Conservation (phyloP, 129 eudicot genomes). For the Erigeron canadensis region DNA sequence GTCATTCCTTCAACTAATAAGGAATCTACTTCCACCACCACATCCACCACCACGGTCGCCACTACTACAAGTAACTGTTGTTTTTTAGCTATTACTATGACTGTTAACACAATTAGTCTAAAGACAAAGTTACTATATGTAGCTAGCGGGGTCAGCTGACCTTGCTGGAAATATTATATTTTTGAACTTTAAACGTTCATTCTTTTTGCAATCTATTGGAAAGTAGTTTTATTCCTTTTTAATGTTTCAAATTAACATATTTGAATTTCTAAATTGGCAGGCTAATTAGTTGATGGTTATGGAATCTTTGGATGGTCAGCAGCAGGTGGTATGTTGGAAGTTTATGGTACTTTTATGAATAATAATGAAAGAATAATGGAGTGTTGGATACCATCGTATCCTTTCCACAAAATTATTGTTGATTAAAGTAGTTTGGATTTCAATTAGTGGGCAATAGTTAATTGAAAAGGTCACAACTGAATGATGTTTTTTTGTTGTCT, state of each 20-base stretch:
- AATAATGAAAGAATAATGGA: conserved; percentile 24
- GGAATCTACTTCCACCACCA: conserved; percentile 27
- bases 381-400: conserved; percentile 33
- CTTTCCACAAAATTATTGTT: conserved; percentile 11
- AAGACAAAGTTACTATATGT: too few species aligned
- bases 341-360: conserved; percentile 14
- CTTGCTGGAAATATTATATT: too few species aligned
- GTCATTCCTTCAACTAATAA: conserved; percentile 40
- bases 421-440: conserved; percentile 8
- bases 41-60: not conserved
- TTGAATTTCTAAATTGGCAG: conserved; percentile 15
- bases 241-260: not conserved
- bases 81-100: too few species aligned
- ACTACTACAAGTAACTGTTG: conserved; percentile 14
- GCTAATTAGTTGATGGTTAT: conserved; percentile 17
- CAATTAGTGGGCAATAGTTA: conserved; percentile 32
- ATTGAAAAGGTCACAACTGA: conserved; percentile 24
- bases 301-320: conserved; percentile 24
- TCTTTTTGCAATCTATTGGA: too few species aligned
- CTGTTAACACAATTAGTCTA: too few species aligned
- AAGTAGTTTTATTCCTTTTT: too few species aligned
- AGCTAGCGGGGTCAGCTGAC: too few species aligned
- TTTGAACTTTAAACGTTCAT: too few species aligned
- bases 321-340: conserved; percentile 29
- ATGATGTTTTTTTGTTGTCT: conserved; percentile 19